Percentiles rank a stretch among this genome's conserved stretches.
Conservation (phyloP, 106 monocot genomes). For the Acorus calamus region DNA sequence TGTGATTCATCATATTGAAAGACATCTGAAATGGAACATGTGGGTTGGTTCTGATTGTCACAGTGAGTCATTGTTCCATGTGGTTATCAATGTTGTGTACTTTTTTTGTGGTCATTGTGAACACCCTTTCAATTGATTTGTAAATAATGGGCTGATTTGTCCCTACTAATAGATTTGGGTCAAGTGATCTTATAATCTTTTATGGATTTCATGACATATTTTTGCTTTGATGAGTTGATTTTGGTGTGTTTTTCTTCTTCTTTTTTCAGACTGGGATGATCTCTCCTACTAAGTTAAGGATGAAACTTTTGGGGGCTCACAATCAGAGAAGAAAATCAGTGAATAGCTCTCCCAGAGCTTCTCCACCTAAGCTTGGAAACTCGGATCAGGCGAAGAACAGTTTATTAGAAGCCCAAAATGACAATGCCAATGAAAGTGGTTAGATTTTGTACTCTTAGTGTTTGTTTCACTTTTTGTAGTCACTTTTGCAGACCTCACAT, state of each 20-base stretch:
- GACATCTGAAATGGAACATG: too few species aligned
- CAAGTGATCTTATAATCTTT: too few species aligned
- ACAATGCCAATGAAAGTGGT: constrained; percentile 24
- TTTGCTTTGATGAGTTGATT: background rate
- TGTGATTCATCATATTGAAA: too few species aligned
- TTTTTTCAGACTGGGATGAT: constrained; percentile 55
- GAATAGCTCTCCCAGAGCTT: constrained; percentile 41
- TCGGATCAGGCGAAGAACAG: constrained; percentile 37
- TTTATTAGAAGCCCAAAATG: constrained; percentile 28
- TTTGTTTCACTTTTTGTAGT: background rate
- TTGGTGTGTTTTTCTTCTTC: background rate
- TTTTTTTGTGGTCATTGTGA: too few species aligned
- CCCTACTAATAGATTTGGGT: too few species aligned
- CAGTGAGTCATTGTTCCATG: too few species aligned
- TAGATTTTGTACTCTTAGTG: background rate
- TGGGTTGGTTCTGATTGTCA: too few species aligned
- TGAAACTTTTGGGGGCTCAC: constrained; percentile 75
- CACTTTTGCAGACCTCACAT: too few species aligned
- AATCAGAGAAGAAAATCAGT: constrained; percentile 21
- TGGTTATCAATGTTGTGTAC: too few species aligned
- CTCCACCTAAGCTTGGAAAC: constrained; percentile 57
- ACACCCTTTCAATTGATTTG: too few species aligned
- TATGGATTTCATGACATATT: background rate
- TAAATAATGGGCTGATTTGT: too few species aligned
- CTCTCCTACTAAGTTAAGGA: constrained; percentile 71